Conservation (phyloP, 352 stramenopile genomes). For the Pythium chondricola region DNA sequence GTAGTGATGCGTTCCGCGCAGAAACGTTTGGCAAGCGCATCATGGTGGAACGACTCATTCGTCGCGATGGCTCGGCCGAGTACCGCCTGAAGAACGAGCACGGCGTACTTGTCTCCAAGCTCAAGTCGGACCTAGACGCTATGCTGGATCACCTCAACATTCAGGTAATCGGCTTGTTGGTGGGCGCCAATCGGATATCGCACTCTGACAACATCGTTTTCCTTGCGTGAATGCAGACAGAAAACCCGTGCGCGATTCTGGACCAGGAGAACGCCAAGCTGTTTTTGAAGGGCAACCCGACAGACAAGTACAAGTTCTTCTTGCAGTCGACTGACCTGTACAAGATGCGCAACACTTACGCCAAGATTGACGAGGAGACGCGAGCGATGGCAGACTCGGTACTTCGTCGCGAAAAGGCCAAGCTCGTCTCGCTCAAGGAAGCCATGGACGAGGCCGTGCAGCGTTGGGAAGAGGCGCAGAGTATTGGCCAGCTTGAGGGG, state of each 20-base stretch:
- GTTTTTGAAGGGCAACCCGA: constrained; percentile 92
- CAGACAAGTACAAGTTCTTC: constrained; percentile 98
- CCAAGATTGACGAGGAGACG: constrained; percentile 83
- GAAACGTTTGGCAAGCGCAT: constrained; percentile 92
- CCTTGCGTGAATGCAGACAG: constrained; percentile 78
- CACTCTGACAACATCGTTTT: background rate
- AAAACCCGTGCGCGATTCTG: constrained; percentile 96
- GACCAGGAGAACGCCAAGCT: constrained; percentile 98
- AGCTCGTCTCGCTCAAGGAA: constrained; percentile 48
- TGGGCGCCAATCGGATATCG: background rate
- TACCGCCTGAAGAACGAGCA: constrained; percentile 65
- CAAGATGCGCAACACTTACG: constrained; percentile 84
- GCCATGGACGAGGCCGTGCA: constrained; percentile 59
- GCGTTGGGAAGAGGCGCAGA: constrained; percentile 74
- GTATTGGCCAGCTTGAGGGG: constrained; percentile 65
- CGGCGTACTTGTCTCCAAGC: constrained; percentile 61
- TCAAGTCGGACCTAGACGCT: constrained; percentile 89
- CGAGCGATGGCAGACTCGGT: constrained; percentile 52
- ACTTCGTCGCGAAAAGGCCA: constrained; percentile 55
- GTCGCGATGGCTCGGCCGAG: constrained; percentile 65
- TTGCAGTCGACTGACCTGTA: constrained; percentile 94
- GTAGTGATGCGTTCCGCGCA: constrained; percentile 86
- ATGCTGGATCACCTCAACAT: constrained; percentile 94
- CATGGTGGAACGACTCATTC: constrained; percentile 90
- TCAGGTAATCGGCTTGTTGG: constrained; percentile 23